These are phyloP conservation scores for Endotrypanum monterogeii DNA, from an alignment of 208 protist species.

Conservation along the genomic window DNA sequence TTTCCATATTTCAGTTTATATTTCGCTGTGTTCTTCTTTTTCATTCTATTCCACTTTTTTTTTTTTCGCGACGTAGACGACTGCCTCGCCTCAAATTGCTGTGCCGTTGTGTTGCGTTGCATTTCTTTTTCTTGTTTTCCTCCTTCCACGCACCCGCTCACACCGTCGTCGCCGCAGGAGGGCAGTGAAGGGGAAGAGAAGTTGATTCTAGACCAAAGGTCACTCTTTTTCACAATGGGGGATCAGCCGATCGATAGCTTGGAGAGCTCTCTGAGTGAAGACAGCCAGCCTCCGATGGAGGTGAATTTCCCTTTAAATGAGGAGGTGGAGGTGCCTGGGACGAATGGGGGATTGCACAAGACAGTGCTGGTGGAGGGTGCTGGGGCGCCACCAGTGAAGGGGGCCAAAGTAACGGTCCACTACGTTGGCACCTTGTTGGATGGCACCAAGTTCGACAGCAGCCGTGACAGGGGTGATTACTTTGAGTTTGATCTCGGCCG, in stretches of 20 bases:
- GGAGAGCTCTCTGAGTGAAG: conserved; percentile 45
- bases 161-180: no score
- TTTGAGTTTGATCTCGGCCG: conserved; percentile 89
- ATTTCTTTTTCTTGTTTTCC: background rate
- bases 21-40: background rate
- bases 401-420: conserved; percentile 88
- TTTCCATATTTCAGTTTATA: background rate
- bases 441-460: conserved; percentile 91
- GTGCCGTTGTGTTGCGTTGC: background rate
- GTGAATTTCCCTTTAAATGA: conserved; percentile 73
- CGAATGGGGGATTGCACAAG: conserved; percentile 73
- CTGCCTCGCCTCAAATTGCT: background rate
- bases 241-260: conserved; percentile 15
- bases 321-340: conserved; percentile 74
- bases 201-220: background rate
- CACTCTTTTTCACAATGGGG: conserved; percentile 4
- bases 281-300: conserved; percentile 71
- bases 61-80: background rate
- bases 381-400: conserved; percentile 67
- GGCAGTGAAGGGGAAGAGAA: background rate
- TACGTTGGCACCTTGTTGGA: conserved; percentile 88
- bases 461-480: conserved; percentile 74
- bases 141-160: background rate
- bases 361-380: conserved; percentile 82
- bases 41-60: no score